Conservation (phyloP, 2,329 filamentous ascomycete species). For the Clathrospora elynae region DNA sequence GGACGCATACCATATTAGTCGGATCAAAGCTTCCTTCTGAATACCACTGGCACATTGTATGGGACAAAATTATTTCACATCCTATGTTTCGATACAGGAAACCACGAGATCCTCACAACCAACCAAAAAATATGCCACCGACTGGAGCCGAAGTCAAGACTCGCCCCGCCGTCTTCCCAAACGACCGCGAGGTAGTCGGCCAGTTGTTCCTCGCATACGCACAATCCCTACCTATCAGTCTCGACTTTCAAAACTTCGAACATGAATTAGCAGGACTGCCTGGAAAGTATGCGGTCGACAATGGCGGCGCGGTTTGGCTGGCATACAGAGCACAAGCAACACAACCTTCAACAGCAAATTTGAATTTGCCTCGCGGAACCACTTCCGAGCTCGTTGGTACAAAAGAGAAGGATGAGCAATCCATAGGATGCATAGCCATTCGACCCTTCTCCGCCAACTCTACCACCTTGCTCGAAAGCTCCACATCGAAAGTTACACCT, state of each 20-base stretch:
- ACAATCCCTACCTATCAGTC: slow-evolving; percentile 57
- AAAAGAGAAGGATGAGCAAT: slow-evolving; percentile 14
- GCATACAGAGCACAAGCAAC: slow-evolving; percentile 37
- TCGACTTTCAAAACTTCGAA: slow-evolving; percentile 62
- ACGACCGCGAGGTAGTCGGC: slow-evolving; percentile 49
- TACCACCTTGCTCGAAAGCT: slow-evolving; percentile 11
- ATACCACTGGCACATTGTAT: too few species aligned
- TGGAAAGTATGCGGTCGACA: slow-evolving; percentile 57
- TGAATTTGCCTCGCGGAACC: too few species aligned
- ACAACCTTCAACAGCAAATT: neutral
- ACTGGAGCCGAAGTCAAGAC: slow-evolving; percentile 12
- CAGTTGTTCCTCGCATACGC: slow-evolving; percentile 50
- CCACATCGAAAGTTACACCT: slow-evolving; percentile 7
- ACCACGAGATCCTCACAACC: too few species aligned
- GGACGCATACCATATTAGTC: too few species aligned
- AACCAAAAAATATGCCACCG: neutral
- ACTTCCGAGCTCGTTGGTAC: too few species aligned
- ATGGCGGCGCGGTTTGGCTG: slow-evolving; percentile 57
- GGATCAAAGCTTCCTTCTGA: too few species aligned
- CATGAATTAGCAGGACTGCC: slow-evolving; percentile 60
- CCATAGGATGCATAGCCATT: slow-evolving; percentile 59
- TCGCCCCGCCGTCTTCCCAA: slow-evolving; percentile 45
- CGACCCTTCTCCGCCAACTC: slow-evolving; percentile 45
- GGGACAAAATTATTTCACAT: too few species aligned
- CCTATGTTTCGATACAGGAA: neutral